These are phyloP conservation scores for Arabis hirsuta DNA, from an alignment of 345 rosid genomes.

Conservation along the genomic window DNA sequence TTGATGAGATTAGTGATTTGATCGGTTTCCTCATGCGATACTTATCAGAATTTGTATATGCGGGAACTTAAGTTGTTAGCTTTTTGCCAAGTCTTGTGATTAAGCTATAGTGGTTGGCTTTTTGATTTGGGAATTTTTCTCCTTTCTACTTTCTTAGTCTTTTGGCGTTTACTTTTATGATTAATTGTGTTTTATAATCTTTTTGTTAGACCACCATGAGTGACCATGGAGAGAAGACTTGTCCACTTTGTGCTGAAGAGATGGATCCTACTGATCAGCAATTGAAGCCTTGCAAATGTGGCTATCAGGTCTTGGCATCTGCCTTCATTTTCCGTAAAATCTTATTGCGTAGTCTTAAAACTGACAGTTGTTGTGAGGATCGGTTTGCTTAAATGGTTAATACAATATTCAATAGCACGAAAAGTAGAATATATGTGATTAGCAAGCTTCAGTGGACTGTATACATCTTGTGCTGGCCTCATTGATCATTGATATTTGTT, in stretches of 20 bases:
- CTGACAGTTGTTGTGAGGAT: not conserved
- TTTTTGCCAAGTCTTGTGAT: slow-evolving; percentile 5
- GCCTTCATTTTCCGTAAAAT: not conserved
- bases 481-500: not conserved
- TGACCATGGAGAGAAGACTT: slow-evolving; percentile 75
- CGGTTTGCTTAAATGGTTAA: not conserved
- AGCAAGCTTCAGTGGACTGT: not conserved
- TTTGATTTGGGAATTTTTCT: not conserved
- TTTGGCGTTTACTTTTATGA: not conserved
- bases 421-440: not conserved
- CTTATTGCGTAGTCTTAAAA: not conserved
- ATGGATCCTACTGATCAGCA: slow-evolving; percentile 91
- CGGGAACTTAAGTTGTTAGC: slow-evolving; percentile 1
- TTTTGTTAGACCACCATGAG: slow-evolving; percentile 59
- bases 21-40: not conserved
- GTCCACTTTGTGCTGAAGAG: slow-evolving; percentile 83
- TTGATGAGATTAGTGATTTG: slow-evolving; percentile 18
- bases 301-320: slow-evolving; percentile 63
- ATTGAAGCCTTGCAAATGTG: slow-evolving; percentile 89
- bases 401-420: not conserved
- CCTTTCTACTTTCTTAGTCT: not conserved
- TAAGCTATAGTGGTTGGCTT: slow-evolving; percentile 1
- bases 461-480: not conserved
- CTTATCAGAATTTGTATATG: slow-evolving; percentile 7
- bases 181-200: not conserved